These are phyloP conservation scores for Plasmodium falciparum DNA, from an alignment of 169 alveolate species.

Conservation along the genomic window DNA sequence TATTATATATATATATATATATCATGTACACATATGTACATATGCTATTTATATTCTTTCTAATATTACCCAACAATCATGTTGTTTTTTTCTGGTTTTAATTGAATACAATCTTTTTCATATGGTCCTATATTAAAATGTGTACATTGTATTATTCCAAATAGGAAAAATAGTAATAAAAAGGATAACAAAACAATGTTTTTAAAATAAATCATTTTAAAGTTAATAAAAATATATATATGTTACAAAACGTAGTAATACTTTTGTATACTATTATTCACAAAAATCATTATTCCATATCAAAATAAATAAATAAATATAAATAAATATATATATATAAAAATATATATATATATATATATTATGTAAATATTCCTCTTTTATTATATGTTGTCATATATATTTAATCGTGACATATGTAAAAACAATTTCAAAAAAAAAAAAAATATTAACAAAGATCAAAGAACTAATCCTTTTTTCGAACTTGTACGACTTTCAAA, in stretches of 20 bases:
- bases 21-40: background rate
- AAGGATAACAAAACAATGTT: background rate
- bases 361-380: background rate
- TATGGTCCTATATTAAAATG: slow-evolving; percentile 44
- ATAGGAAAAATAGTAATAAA: slow-evolving; percentile 4
- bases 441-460: no score
- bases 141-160: slow-evolving; percentile 32
- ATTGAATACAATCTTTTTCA: slow-evolving; percentile 62
- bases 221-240: slow-evolving; percentile 8
- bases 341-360: background rate
- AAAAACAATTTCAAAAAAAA: no score
- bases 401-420: no score
- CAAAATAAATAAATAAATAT: background rate
- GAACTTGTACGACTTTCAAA: no score
- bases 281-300: no score
- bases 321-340: background rate
- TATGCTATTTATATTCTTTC: background rate
- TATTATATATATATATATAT: slow-evolving; percentile 1
- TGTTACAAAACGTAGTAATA: no score
- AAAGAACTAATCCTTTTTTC: no score
- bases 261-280: no score
- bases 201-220: slow-evolving; percentile 28
- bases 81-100: slow-evolving; percentile 37
- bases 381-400: no score
- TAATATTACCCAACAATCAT: slow-evolving; percentile 55